Evolutionary conservation across 2,329 filamentous ascomycete genomes (phyloP), one percentile per base, ranked within the genome.

Genomic region (Bipolaris sorokiniana): DNA sequence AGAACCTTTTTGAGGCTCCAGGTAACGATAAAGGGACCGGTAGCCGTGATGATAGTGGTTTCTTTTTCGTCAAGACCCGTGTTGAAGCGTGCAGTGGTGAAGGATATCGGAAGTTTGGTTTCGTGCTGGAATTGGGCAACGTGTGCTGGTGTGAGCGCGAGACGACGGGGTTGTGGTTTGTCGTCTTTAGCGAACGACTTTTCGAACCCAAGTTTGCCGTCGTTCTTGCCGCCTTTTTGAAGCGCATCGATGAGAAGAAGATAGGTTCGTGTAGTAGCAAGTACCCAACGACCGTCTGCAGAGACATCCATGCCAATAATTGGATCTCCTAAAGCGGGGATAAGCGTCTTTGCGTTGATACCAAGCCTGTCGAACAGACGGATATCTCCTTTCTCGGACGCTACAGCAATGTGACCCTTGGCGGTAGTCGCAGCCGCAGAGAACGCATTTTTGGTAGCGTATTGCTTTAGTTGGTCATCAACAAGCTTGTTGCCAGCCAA

Each of bases 51-150:
- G 79, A 99, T 97, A 52, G 92, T 96, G 0, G 93, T 97, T 79
- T 99, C 95, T 37, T 88, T 83, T 11, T 85, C 80, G 46, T 91
- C 90, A 62, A 91, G 84, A 63, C 93, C 92, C 0, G 91, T 91
- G 77, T 99, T 98, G 83, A 98, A 99, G 64, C 90, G 91, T 48
- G 95, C 95, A 0, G 91, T 87, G 0, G 94, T 98, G 77, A 99
- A 99, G 1, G 88, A 84, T 10, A 99, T 84, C 0, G 91, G 88
- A 57, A 89, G 88, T 67, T 92, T 91, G 1, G 95, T 99, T 78
- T 99, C 95, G 76, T 98, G 91, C 74, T 96, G 91, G 82, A 99
- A 97, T 74, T 99, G 95, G 0, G 95, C 95, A 26, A 98, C 92
- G 75, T 99, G 95, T 58, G 91, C 88, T 0, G 95, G 95, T 6